A percentile compares a stretch with the other conserved stretches of the same genome.
Conservation (phyloP, 495 filamentous ascomycete species). For the Annulohypoxylon maeteangense region DNA sequence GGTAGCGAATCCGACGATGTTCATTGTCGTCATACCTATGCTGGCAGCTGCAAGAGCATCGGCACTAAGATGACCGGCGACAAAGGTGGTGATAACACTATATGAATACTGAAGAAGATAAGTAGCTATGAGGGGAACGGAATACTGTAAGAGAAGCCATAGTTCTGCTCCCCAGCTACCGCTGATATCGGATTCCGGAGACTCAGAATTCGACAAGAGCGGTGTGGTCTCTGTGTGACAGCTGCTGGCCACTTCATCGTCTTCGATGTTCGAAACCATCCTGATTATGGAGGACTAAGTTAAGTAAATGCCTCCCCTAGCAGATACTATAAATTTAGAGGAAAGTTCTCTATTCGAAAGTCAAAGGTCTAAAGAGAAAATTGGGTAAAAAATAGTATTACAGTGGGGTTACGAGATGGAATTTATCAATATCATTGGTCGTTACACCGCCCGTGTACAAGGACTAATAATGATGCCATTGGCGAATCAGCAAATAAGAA, state of each 20-base stretch:
- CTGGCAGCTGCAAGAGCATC: conserved; percentile 69
- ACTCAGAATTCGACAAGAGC: conserved; percentile 17
- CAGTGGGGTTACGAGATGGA: conserved; percentile 9
- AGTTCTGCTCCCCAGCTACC: conserved; percentile 39
- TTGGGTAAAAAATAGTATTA: not conserved
- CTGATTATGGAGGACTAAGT: not conserved
- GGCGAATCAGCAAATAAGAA: not conserved
- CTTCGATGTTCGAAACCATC: conserved; percentile 13
- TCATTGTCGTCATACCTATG: conserved; percentile 53
- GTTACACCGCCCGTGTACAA: not conserved
- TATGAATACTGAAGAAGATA: conserved; percentile 81
- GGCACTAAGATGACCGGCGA: conserved; percentile 72
- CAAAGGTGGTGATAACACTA: conserved; percentile 75
- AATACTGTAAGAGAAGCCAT: conserved; percentile 62
- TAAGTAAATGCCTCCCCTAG: not conserved
- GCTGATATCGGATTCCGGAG: not conserved
- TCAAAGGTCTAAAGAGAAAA: not conserved
- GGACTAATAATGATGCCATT: not conserved
- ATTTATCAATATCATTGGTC: not conserved
- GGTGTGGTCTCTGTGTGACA: conserved; percentile 21
- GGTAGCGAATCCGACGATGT: conserved; percentile 77
- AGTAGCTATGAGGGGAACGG: conserved; percentile 73
- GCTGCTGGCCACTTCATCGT: conserved; percentile 5
- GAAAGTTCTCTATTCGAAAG: not conserved
- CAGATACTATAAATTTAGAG: not conserved